phyloP scores from a whole-genome alignment of 345 rosid genomes.

The Anacardium occidentale region DNA sequence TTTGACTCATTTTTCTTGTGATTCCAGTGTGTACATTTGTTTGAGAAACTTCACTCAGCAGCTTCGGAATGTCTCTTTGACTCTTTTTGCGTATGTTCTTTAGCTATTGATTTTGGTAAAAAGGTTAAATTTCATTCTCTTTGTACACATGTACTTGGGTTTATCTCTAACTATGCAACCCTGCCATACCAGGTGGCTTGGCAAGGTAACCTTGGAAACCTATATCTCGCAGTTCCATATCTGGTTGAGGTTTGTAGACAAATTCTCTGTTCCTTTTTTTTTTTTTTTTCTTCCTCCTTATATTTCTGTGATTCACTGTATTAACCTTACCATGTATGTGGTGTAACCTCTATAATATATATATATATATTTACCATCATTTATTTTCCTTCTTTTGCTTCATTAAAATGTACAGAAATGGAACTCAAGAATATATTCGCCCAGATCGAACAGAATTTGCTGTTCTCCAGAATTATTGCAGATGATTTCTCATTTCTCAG shows the following conservation, averaged over 20 bases:
- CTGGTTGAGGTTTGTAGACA: conserved; percentile 82
- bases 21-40: conserved; percentile 80
- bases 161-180: conserved; percentile 18
- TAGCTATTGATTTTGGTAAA: conserved; percentile 7
- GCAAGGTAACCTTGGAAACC: conserved; percentile 89
- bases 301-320: not conserved
- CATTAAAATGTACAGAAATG: not conserved
- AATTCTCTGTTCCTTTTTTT: not conserved
- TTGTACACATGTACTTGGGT: not conserved
- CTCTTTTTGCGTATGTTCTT: conserved; percentile 77
- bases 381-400: not conserved
- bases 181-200: conserved; percentile 75
- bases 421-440: not conserved
- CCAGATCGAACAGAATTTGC: not conserved
- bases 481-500: conserved; percentile 8
- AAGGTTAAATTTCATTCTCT: not conserved
- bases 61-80: conserved; percentile 65
- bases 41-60: conserved; percentile 86
- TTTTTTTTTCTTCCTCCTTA: not conserved
- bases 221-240: conserved; percentile 96
- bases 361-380: not conserved
- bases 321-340: not conserved
- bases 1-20: conserved; percentile 23
- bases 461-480: not conserved
- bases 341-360: not conserved